Evolutionary conservation across 148 eudicot genomes (phyloP).

Genomic region (Polygonum maritimum): DNA sequence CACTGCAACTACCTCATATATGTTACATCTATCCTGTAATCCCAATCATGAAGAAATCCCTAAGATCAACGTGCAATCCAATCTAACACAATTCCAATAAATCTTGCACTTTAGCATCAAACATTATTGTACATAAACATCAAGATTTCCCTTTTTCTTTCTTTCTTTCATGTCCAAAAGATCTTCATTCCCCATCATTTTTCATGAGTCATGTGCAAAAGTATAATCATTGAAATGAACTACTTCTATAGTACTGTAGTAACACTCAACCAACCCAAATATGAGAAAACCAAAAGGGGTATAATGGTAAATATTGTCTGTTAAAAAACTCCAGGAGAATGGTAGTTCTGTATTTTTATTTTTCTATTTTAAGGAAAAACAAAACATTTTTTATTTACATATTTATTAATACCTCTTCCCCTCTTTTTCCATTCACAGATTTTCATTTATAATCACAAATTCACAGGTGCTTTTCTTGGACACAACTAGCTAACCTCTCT

Average conservation of each 20-base stretch:
- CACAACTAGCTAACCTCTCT: neutral
- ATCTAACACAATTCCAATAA: neutral
- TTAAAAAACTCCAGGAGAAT: neutral
- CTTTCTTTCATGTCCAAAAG: neutral
- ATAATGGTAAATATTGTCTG: neutral
- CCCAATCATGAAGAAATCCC: neutral
- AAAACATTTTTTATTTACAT: neutral
- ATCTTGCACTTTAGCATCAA: neutral
- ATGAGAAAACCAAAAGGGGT: neutral
- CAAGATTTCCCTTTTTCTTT: neutral
- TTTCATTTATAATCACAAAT: neutral
- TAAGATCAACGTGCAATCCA: neutral
- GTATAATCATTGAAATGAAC: slow-evolving; percentile 5
- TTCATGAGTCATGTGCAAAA: slow-evolving; percentile 6
- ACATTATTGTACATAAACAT: neutral
- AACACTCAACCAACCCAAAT: neutral
- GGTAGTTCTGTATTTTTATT: neutral
- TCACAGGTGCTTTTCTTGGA: slow-evolving; percentile 9
- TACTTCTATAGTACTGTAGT: neutral
- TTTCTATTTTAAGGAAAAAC: neutral
- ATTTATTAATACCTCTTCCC: neutral
- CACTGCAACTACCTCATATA: neutral
- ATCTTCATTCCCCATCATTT: slow-evolving; percentile 3
- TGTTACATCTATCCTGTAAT: neutral
- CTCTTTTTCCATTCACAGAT: neutral